phyloP scores from a whole-genome alignment of 1,139 yeast genomes.

The Kurtzmaniella quercitrusa region DNA sequence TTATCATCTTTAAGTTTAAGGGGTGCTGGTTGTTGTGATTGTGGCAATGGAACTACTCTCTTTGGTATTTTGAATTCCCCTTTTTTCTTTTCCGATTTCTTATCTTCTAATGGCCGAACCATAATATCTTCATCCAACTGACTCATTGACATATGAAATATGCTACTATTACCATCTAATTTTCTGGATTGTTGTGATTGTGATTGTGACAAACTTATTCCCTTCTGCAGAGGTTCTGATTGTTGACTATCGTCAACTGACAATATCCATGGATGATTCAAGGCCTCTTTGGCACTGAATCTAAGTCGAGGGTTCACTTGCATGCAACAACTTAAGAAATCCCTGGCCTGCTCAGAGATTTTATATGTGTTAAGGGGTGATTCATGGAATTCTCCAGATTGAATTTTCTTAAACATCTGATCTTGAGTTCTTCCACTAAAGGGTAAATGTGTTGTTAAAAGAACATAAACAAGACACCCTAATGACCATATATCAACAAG shows the following conservation, averaged over 20 bases:
- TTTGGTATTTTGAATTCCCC: conserved; percentile 42
- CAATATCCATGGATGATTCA: conserved; percentile 64
- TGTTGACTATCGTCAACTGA: conserved; percentile 14
- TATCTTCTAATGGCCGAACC: conserved; percentile 40
- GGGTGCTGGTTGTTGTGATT: conserved; percentile 28
- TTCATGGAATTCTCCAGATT: conserved; percentile 73
- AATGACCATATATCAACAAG: conserved; percentile 93
- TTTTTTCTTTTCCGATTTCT: conserved; percentile 17
- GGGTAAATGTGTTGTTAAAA: conserved; percentile 87
- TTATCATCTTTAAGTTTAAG: conserved; percentile 2
- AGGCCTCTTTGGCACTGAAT: conserved; percentile 67
- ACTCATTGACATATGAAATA: conserved; percentile 30
- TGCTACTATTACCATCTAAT: conserved; percentile 43
- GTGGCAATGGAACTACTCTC: conserved; percentile 40
- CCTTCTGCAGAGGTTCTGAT: conserved; percentile 23
- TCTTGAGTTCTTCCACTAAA: conserved; percentile 91
- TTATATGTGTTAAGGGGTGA: conserved; percentile 70
- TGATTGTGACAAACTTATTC: conserved; percentile 62
- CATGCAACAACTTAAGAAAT: conserved; percentile 62
- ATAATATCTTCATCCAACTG: conserved; percentile 43
- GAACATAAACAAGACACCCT: conserved; percentile 84
- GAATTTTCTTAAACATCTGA: conserved; percentile 71
- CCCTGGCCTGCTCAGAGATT: conserved; percentile 60
- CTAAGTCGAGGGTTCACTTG: conserved; percentile 72
- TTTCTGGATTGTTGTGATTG: conserved; percentile 61